These are phyloP conservation scores for Ascoidea asiatica DNA, from an alignment of 805 yeast genomes.

Conservation along the genomic window DNA sequence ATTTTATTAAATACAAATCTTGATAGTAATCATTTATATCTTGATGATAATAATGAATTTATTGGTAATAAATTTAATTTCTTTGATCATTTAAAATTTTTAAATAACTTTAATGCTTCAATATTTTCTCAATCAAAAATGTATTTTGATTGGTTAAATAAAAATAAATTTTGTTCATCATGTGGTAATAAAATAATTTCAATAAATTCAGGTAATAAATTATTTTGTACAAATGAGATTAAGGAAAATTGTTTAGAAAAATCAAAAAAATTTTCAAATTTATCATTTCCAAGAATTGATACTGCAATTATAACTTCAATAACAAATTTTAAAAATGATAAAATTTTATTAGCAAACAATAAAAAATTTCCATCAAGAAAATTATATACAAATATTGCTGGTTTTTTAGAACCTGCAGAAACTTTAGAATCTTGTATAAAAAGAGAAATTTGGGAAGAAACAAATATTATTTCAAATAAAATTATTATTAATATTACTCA, in stretches of 20 bases:
- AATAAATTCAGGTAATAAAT: conserved; percentile 54
- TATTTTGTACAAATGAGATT: conserved; percentile 28
- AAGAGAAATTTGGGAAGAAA: conserved; percentile 90
- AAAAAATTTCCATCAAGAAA: conserved; percentile 37
- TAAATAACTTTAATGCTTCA: conserved; percentile 36
- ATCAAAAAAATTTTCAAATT: conserved; percentile 38
- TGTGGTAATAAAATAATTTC: conserved; percentile 61
- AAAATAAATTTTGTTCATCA: conserved; percentile 72
- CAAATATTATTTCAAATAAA: conserved; percentile 40
- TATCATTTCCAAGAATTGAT: conserved; percentile 91
- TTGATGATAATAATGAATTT: neutral
- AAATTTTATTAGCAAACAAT: conserved; percentile 61
- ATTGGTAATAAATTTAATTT: conserved; percentile 3
- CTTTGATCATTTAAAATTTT: conserved; percentile 14
- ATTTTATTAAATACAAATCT: conserved; percentile 1
- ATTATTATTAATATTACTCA: conserved; percentile 62
- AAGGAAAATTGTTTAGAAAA: conserved; percentile 6
- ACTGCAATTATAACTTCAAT: conserved; percentile 77
- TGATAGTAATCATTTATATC: conserved; percentile 8
- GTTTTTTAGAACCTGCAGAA: conserved; percentile 92
- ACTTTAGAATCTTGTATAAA: conserved; percentile 77
- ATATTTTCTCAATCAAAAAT: conserved; percentile 71
- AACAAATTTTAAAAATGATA: conserved; percentile 41
- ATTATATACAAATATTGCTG: conserved; percentile 81
- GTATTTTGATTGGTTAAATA: conserved; percentile 72